These are phyloP conservation scores for Drechslerella coelobrocha DNA, from an alignment of 2,329 filamentous ascomycete genomes.

Conservation along the genomic window DNA sequence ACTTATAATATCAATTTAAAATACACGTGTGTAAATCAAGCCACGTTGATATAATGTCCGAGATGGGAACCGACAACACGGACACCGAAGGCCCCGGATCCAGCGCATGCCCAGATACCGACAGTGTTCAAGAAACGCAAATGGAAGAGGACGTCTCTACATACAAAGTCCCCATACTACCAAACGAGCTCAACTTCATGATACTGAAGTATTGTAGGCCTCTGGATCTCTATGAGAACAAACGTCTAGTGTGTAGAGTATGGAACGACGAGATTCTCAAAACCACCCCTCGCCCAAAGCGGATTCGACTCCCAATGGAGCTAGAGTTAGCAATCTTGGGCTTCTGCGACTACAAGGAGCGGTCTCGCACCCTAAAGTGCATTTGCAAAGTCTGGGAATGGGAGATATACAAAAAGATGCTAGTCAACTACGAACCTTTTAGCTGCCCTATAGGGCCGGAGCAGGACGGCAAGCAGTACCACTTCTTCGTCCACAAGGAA, in stretches of 20 bases:
- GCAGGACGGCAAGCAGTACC: background rate
- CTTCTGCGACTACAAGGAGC: background rate
- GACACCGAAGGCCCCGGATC: too few species aligned
- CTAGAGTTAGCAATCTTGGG: conserved; percentile 7
- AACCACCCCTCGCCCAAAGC: background rate
- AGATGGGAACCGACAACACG: too few species aligned
- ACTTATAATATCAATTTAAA: too few species aligned
- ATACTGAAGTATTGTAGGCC: too few species aligned
- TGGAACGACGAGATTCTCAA: background rate
- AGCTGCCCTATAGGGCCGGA: background rate
- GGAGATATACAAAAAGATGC: conserved; percentile 11
- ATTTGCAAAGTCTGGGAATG: background rate
- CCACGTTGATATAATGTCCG: too few species aligned
- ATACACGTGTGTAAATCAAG: too few species aligned
- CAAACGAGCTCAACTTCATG: too few species aligned
- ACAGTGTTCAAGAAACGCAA: too few species aligned
- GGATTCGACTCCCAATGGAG: conserved; percentile 1
- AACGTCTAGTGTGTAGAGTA: background rate
- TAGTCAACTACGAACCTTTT: background rate
- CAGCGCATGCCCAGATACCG: too few species aligned
- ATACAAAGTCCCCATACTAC: too few species aligned
- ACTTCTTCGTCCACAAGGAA: conserved; percentile 15
- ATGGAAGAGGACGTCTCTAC: too few species aligned
- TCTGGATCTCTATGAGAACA: too few species aligned
- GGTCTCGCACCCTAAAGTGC: conserved; percentile 1